Percentiles rank a stretch among this genome's conserved stretches.
phyloP scores from a whole-genome alignment of 306 rosid genomes.

The Echinosophora koreensis region DNA sequence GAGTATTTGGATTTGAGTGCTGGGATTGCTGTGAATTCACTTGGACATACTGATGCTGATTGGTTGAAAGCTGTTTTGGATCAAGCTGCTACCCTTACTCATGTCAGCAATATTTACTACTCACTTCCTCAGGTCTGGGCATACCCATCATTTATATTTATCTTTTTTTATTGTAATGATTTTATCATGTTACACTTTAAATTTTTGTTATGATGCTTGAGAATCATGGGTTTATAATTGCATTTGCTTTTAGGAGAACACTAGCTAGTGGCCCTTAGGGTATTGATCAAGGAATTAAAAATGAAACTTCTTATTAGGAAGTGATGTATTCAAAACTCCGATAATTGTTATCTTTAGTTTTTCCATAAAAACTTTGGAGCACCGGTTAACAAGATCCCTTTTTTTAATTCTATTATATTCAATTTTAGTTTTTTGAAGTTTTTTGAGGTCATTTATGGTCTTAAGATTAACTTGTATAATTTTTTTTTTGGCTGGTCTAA shows the following conservation, averaged over 20 bases:
- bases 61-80: slow-evolving; percentile 78
- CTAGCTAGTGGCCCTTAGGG: too few relatives aligned
- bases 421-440: not conserved
- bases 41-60: slow-evolving; percentile 84
- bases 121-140: slow-evolving; percentile 80
- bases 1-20: slow-evolving; percentile 80
- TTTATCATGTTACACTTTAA: not conserved
- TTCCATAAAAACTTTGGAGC: too few relatives aligned
- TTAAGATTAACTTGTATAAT: too few relatives aligned
- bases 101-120: slow-evolving; percentile 83
- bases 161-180: not conserved
- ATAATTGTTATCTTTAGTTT: too few relatives aligned
- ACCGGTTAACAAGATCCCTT: too few relatives aligned
- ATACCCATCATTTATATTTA: not conserved
- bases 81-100: slow-evolving; percentile 75
- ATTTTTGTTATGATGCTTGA: not conserved
- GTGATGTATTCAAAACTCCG: too few relatives aligned
- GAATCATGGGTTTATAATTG: not conserved
- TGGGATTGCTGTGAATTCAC: slow-evolving; percentile 89
- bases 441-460: too few relatives aligned
- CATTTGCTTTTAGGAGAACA: too few relatives aligned
- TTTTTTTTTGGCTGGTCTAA: too few relatives aligned
- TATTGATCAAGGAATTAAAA: too few relatives aligned
- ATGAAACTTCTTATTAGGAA: too few relatives aligned
- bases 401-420: too few relatives aligned